Base-by-base conservation (phyloP, 1,284 basidiomycete species). In the Termitomyces sp. region DNA sequence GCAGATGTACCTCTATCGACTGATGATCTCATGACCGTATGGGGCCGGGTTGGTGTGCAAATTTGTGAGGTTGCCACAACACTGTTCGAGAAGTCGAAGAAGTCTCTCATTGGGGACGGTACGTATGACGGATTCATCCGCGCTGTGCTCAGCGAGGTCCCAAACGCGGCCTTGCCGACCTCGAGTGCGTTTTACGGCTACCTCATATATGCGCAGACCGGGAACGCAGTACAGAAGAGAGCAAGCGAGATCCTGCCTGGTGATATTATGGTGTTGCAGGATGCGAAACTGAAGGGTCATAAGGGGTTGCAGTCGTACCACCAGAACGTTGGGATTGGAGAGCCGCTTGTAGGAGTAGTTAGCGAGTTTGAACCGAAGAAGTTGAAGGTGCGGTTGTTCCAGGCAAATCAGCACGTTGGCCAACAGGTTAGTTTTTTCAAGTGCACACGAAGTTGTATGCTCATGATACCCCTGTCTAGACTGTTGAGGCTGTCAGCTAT, bases 221-320 rank as follows among this genome's bases (percentile, higher is more conserved):
- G 80, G 0, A 62, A 65, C 0, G 75, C 83, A 1, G 86, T 94
- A 54, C 81, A 88, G 67, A 83, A 85, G 61, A 77, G 87, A 34
- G 75, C 77, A 40, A 88, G 86, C 64, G 92, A 94, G 52, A 88
- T 93, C 54, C 78, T 92, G 74, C 86, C 92, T 0, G 94, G 94
- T 1, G 94, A 97, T 70, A 72, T 97, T 5, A 77, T 93, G 40
- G 80, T 83, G 50, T 71, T 95, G 61, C 73, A 79, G 53, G 89
- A 92, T 52, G 90, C 89, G 51, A 87, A 83, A 67, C 76, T 98
- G 64, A 94, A 93, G 68, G 94, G 94, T 0, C 89, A 93, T 66
- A 95, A 93, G 69, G 84, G 86, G 0, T 68, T 96, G 50, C 81
- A 86, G 48, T 75, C 78, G 46, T 95, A 96, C 67, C 79, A 76